Evolutionary conservation across 1,284 basidiomycete species (phyloP).

Genomic region (Apiotrichum akiyoshidainum): DNA sequence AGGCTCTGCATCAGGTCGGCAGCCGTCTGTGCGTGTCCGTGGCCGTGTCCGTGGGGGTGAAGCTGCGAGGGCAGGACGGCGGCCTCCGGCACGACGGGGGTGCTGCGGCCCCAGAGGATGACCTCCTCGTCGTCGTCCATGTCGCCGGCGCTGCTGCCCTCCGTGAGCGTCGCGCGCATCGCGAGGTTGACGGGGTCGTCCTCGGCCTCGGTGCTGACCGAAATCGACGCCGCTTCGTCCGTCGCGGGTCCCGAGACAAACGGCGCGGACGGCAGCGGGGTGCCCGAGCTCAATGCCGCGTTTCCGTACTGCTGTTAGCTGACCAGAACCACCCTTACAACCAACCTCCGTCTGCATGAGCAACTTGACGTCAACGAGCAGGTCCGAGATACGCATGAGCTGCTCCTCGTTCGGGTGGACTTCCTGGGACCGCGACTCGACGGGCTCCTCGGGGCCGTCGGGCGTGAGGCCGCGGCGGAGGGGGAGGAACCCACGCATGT

Average conservation of each 20-base stretch:
- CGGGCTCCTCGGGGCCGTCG: conserved; percentile 32
- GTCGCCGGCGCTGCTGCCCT: conserved; percentile 54
- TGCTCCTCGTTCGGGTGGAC: conserved; percentile 89
- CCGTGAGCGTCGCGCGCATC: conserved; percentile 62
- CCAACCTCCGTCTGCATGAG: conserved; percentile 40
- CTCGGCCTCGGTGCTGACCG: conserved; percentile 66
- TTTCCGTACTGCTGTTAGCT: conserved; percentile 7
- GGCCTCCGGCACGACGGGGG: conserved; percentile 2
- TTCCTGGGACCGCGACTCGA: conserved; percentile 12
- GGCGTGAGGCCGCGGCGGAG: conserved; percentile 59
- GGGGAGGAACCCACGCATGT: conserved; percentile 83
- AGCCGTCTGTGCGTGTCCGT: conserved; percentile 19
- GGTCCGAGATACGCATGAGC: conserved; percentile 84
- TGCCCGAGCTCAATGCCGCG: conserved; percentile 4
- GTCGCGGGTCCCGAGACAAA: conserved; percentile 30
- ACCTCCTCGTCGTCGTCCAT: conserved; percentile 41
- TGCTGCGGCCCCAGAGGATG: conserved; percentile 34
- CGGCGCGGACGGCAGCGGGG: conserved; percentile 14
- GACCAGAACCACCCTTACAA: conserved; percentile 26
- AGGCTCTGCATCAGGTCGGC: conserved; percentile 29
- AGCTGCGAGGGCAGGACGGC: not conserved
- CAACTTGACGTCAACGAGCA: conserved; percentile 69
- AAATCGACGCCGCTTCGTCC: conserved; percentile 59
- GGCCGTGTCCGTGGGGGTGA: not conserved
- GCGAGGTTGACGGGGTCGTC: conserved; percentile 77